Base-by-base conservation (phyloP, 371 early-diverging fungal species). In the Apophysomyces ossiformis region DNA sequence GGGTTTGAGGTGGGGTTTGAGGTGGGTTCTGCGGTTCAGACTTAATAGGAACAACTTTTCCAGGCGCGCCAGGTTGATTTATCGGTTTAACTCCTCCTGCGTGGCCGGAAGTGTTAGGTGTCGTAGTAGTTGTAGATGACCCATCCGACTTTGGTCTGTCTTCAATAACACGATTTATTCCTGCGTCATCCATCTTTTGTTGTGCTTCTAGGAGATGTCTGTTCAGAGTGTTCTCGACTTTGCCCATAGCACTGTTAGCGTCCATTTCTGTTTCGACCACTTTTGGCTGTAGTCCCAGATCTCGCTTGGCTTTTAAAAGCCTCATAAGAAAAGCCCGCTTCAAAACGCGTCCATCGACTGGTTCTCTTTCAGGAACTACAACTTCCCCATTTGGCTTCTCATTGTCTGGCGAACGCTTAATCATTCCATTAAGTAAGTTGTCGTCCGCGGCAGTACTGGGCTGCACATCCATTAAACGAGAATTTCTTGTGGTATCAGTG, bases 281-380 rank as follows among this genome's bases (percentile, higher is more conserved):
- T 21, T 9, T 21, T 8, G 18, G 5, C 5, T n/a, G n/a, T 7
- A 21, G 54, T 21, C 21, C 54, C n/a, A 50, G 21, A 5, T 16
- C 8, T 8, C 54, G 16, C 54, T 50, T 50, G 18, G 16, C 21
- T 26, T 50, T 50, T 9, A 50, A 21, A 21, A 50, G n/a, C 21
- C 21, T 50, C 54, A n/a, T 32, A n/a, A 50, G 35, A 50, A 50
- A 50, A 18, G 54, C 54, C 1, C 54, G 54, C 21, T 50, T 50
- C 21, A 50, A 32, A 6, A 21, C 21, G 54, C 54, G 54, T 1
- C 21, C 21, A 21, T 50, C 54, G 18, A 50, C 54, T 18, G 54
- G 54, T 50, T 50, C 54, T 21, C 21, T 50, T 50, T 50, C 54
- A 50, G 54, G 54, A 9, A 50, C 21, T 1, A 50, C 54, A n/a